Conservation (phyloP, 208 protist species). For the Paratrypanosoma confusum region DNA sequence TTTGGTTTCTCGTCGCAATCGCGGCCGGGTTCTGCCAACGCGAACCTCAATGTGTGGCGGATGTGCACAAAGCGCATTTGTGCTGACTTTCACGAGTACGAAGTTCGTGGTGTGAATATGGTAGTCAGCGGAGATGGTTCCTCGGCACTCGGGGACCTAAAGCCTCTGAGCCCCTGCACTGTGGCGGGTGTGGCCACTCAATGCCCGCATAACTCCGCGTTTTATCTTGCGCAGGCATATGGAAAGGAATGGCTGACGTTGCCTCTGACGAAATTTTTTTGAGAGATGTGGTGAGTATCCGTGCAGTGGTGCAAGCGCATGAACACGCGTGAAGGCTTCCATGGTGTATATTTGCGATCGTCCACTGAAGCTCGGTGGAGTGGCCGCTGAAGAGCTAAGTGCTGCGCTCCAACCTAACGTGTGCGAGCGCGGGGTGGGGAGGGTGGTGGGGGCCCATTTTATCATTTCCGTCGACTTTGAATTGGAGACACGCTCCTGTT, state of each 20-base stretch:
- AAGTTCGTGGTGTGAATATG: constrained; percentile 5
- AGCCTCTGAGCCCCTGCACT: constrained; percentile 49
- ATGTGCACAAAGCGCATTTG: constrained; percentile 72
- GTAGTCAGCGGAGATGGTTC: constrained; percentile 31
- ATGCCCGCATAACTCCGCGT: constrained; percentile 57
- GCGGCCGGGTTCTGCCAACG: constrained; percentile 15
- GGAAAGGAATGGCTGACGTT: constrained; percentile 55
- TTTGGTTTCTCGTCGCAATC: constrained; percentile 28
- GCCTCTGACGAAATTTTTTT: constrained; percentile 59
- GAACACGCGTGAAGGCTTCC: background rate
- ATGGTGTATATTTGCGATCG: too few relatives aligned
- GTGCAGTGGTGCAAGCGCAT: background rate
- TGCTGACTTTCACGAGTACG: constrained; percentile 51
- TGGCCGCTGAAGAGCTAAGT: too few relatives aligned
- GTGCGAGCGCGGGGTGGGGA: too few relatives aligned
- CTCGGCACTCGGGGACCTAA: constrained; percentile 24
- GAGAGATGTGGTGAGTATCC: background rate
- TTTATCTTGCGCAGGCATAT: constrained; percentile 54
- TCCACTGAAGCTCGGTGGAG: too few relatives aligned
- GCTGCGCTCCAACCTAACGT: too few relatives aligned
- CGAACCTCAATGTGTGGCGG: constrained; percentile 31
- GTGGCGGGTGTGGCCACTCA: constrained; percentile 29
- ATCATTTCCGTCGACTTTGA: too few relatives aligned
- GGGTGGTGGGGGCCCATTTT: too few relatives aligned
- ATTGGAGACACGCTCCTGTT: too few relatives aligned